Base-by-base conservation (phyloP, 129 eudicot genomes). In the Lactuca sativa region DNA sequence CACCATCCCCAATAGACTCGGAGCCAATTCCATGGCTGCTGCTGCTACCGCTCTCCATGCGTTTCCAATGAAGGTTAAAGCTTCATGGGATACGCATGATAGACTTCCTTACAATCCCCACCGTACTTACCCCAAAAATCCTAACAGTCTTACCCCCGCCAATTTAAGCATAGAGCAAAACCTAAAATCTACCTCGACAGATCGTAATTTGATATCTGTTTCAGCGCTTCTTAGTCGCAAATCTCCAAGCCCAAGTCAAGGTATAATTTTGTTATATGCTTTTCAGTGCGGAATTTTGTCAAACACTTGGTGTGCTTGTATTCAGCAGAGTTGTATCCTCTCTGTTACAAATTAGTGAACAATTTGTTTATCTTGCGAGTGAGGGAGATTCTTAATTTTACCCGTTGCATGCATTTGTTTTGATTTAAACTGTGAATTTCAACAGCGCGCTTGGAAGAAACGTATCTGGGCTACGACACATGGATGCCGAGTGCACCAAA, bases 401-500 rank as follows among this genome's bases (percentile, higher is more conserved):
- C 9, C 51, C 14, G 6, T 32, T 59, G 47, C 5, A 16, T 56
- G 74, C 47, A 33, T 53, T n/a, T 64, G 56, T 17, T 55, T 16
- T 55, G 38, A 64, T 80, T 52, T 51, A 34, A 25, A 12, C 48
- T 47, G 44, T 62, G 37, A 53, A 36, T 64, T 74, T 36, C 37
- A 62, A 71, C 81, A 75, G 86, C 56, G 16, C 69, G 83, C 25
- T 53, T 49, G 43, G 90, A 78, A 62, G 87, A 75, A 18, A 68
- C 78, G 34, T 95, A 87, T 78, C 32, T 95, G 88, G 97, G 99
- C 3, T 85, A 73, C 37, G 96, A 95, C 47, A 79, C 83, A 52
- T 95, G 99, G 99, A 64, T 90, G 79, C 97, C 99, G 1, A 86
- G 70, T 49, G 80, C 97, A 7, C 99, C 97, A 0, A 95, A 84